Evolutionary conservation across 805 yeast genomes (phyloP), one percentile per base, ranked within the genome.

Genomic region (Lachancea mirantina): DNA sequence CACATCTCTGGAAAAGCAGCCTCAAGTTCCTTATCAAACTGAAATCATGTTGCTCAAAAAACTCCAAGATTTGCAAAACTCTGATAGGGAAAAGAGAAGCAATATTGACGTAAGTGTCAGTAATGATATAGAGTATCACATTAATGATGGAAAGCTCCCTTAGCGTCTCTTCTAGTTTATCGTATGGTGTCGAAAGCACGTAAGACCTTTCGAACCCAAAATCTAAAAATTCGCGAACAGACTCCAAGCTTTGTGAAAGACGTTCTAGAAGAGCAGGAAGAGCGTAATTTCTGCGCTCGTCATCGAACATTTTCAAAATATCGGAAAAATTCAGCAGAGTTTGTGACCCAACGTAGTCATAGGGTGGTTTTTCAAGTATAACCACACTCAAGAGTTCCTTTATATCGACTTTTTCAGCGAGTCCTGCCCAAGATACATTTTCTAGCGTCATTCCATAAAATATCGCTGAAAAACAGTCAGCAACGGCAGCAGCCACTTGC

Each of bases 81-180:
- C 76, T 54, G 19, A 61, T 64, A 6, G 68, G 62, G 8, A 76
- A 67, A 31, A 75, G 48, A 5, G 72, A 61, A 5, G 67, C 62
- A n/a, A 73, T 70, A 32, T 72, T 69, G 33, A 76, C 64, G 40
- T 70, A 77, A 8, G 73, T 72, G 42, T 72, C 77, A 3, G 77
- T 70, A 37, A 76, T 55, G 0, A 73, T 61, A 45, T 65, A 70
- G 1, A 80, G 46, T 11, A 76, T 43, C 14, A 70, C 68, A 34
- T 70, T 62, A 3, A 57, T 38, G 5, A 45, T 35, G 14, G 52
- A 68, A 34, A 58, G 50, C 49, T 37, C 46, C 5, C 46, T 44
- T 3, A 49, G 19, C 11, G 30, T 19, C n/a, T 40, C 39, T 11
- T 26, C 26, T 10, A 31, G 28, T 23, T 17, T 19, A n/a, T 30